These are phyloP conservation scores for Daldinia sp. DNA, from an alignment of 2,329 filamentous ascomycete genomes.

Conservation along the genomic window DNA sequence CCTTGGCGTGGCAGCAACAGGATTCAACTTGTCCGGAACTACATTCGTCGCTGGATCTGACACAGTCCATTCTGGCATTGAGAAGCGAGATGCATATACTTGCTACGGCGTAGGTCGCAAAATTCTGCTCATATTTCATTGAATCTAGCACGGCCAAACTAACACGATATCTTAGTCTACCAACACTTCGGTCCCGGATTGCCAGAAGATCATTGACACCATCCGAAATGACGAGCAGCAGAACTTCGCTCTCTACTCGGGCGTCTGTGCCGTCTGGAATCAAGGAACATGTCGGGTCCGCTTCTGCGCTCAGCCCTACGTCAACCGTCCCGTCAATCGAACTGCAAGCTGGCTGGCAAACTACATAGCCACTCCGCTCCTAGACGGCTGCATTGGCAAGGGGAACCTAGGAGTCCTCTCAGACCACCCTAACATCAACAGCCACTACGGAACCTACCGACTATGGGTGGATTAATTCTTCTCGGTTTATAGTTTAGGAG, in stretches of 20 bases:
- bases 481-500: not conserved
- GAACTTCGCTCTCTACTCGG: constrained; percentile 38
- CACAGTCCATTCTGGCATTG: constrained; percentile 10
- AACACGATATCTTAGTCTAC: constrained; percentile 26
- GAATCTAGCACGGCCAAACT: not conserved
- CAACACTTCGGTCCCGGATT: constrained; percentile 39
- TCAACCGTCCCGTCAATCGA: constrained; percentile 39
- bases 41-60: not conserved
- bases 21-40: not conserved
- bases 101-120: constrained; percentile 41
- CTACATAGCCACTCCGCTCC: constrained; percentile 38
- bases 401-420: constrained; percentile 41
- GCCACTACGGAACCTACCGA: constrained; percentile 42
- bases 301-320: constrained; percentile 43
- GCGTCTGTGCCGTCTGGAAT: constrained; percentile 42
- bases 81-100: constrained; percentile 44
- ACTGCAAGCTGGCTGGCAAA: constrained; percentile 41
- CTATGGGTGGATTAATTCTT: constrained; percentile 36
- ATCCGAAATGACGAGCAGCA: constrained; percentile 35
- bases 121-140: not conserved
- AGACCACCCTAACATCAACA: constrained; percentile 42
- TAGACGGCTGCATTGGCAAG: constrained; percentile 36
- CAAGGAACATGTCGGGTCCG: constrained; percentile 41
- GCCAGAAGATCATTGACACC: constrained; percentile 38
- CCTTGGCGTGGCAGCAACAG: not conserved